Conservation (phyloP, 2,329 filamentous ascomycete species). For the Colletotrichum sojae region DNA sequence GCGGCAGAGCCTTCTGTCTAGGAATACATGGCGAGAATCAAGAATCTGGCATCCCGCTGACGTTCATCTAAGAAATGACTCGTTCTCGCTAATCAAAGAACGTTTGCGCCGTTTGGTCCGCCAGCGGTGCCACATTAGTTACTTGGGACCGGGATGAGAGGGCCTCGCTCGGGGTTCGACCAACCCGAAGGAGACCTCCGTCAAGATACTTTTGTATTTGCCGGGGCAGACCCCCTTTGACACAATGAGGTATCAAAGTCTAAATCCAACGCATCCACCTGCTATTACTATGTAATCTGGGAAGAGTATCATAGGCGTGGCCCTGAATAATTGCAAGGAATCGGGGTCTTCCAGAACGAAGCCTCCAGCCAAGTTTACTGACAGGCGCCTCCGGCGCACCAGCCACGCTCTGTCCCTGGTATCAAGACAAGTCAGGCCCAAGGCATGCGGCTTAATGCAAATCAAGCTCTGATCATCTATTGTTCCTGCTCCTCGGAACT, state of each 20-base stretch:
- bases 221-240: neutral
- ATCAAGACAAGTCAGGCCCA: neutral
- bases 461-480: conserved; percentile 13
- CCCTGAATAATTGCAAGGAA: neutral
- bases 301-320: neutral
- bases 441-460: conserved; percentile 9
- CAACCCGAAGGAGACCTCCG: neutral
- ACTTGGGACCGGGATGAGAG: neutral
- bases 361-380: neutral
- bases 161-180: neutral
- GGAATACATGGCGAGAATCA: neutral
- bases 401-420: conserved; percentile 1
- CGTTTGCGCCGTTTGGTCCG: neutral
- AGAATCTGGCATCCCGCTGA: neutral
- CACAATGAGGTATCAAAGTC: conserved; percentile 8
- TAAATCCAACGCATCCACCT: neutral
- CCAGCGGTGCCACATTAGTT: neutral
- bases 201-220: conserved; percentile 22
- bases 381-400: neutral
- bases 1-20: neutral
- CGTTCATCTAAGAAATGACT: conserved; percentile 10
- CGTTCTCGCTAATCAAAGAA: neutral
- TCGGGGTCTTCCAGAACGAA: neutral
- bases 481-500: neutral
- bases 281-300: neutral